phyloP scores from a whole-genome alignment of 208 protist genomes.

The Phytomonas sp. region DNA sequence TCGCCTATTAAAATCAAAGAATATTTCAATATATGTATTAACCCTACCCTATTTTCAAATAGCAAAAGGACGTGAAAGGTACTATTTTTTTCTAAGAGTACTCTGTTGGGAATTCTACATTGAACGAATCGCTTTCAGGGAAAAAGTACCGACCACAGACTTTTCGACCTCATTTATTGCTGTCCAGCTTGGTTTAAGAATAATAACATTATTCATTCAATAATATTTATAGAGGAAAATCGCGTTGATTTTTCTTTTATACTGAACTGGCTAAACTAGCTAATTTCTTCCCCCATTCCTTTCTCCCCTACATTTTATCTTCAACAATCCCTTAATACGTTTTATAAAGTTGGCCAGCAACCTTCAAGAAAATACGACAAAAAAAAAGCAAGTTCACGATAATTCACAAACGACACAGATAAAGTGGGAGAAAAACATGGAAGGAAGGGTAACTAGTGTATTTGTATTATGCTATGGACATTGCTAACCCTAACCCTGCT shows the following conservation, averaged over 20 bases:
- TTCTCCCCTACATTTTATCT: neutral
- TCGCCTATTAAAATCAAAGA: neutral
- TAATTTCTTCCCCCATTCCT: neutral
- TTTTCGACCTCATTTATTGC: neutral
- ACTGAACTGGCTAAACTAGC: neutral
- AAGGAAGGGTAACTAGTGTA: conserved; percentile 8
- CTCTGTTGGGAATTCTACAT: neutral
- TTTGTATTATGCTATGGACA: neutral
- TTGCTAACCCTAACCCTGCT: neutral
- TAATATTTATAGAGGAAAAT: conserved; percentile 8
- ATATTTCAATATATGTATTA: neutral
- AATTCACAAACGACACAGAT: conserved; percentile 12
- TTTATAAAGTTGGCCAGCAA: neutral
- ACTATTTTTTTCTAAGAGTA: neutral
- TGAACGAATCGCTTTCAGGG: neutral
- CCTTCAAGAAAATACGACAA: conserved; percentile 1
- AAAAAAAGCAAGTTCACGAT: conserved; percentile 10
- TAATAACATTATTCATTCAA: neutral
- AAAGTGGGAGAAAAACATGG: conserved; percentile 14
- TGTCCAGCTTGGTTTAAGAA: neutral
- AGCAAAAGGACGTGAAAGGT: neutral
- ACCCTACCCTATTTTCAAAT: neutral
- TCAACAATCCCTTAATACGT: neutral
- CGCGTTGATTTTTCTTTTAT: neutral
- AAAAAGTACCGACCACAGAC: neutral